Evolutionary conservation across 116 monocot genomes (phyloP).

Genomic region (Dioscorea cayenensis): DNA sequence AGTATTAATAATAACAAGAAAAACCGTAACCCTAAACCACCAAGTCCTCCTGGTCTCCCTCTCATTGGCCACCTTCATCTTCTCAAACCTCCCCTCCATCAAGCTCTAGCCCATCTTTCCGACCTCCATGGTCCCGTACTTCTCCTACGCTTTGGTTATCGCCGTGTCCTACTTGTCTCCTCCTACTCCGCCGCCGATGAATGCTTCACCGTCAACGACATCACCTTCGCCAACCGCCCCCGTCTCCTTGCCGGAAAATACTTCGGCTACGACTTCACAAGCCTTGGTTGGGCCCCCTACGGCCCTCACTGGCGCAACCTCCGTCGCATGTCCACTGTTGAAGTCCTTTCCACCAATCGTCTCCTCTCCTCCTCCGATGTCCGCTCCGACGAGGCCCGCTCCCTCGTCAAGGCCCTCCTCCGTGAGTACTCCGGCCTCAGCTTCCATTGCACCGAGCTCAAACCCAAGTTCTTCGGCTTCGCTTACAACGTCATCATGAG

Average conservation of each 20-base stretch:
- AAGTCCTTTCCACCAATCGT: conserved; percentile 8
- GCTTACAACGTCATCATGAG: conserved; percentile 1
- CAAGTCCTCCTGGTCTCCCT: neutral
- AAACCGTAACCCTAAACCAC: neutral
- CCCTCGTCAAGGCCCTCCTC: neutral
- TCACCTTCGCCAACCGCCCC: conserved; percentile 28
- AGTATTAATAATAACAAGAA: neutral
- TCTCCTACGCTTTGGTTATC: conserved; percentile 19
- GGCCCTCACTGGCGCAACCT: conserved; percentile 13
- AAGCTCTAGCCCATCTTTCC: conserved; percentile 1
- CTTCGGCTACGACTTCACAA: conserved; percentile 7
- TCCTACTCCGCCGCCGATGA: conserved; percentile 18
- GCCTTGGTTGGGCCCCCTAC: conserved; percentile 6
- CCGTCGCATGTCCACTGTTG: conserved; percentile 15
- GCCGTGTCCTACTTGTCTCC: conserved; percentile 17
- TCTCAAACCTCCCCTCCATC: conserved; percentile 8
- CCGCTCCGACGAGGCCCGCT: conserved; percentile 7
- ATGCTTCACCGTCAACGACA: conserved; percentile 20
- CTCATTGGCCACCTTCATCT: conserved; percentile 19
- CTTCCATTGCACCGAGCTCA: neutral
- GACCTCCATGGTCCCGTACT: conserved; percentile 8
- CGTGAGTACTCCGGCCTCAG: neutral
- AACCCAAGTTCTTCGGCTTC: conserved; percentile 1
- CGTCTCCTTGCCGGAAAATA: neutral
- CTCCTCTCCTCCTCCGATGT: neutral